Evolutionary conservation across 345 rosid genomes (phyloP), one percentile per base, ranked within the genome.

Genomic region (Gossypium stocksii): DNA sequence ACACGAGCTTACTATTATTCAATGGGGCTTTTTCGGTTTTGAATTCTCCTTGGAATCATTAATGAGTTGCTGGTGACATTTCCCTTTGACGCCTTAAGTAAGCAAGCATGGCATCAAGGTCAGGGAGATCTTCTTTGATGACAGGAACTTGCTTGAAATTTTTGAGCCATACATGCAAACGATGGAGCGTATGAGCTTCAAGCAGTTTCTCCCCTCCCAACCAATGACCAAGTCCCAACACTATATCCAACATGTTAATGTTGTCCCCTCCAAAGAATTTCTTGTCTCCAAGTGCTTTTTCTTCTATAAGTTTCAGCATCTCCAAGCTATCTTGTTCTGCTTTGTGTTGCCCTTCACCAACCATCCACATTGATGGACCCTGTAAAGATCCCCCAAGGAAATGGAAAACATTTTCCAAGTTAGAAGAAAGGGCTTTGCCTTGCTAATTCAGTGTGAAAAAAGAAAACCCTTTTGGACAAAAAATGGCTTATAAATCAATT

Each of bases 261-360:
- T 25, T 0, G 38, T 76, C 79, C 25, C 82, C 79, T 2, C 54
- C 64, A 46, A 80, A 76, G 34, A 72, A 73, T 11, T 66, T 72
- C 66, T 73, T 73, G 11, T 66, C 61, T 17, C 72, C 63, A 13
- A 76, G 34, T 41, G 77, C 64, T 14, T 58, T 20, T 53, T 80
- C 74, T 61, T 80, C 80, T 12, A 80, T 16, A 0, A 29, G 52
- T 16, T 67, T 2, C 1, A 76, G 67, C 46, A 76, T 59, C 53
- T 73, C 80, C 46, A 73, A 9, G 46, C 71, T 16, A 1, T 68
- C 71, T 19, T 62, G 43, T 8, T 11, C 16, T 7, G 75, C 80
- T 13, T 72, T 73, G 16, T 48, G 51, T 13, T 51, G 56, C 8
- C 62, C 83, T 53, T 60, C 15, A 11, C 80, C 77, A 3, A 60